Evolutionary conservation across 257 asterid species (phyloP), one percentile per base, ranked within the genome.

Genomic region (Prunella vulgaris): DNA sequence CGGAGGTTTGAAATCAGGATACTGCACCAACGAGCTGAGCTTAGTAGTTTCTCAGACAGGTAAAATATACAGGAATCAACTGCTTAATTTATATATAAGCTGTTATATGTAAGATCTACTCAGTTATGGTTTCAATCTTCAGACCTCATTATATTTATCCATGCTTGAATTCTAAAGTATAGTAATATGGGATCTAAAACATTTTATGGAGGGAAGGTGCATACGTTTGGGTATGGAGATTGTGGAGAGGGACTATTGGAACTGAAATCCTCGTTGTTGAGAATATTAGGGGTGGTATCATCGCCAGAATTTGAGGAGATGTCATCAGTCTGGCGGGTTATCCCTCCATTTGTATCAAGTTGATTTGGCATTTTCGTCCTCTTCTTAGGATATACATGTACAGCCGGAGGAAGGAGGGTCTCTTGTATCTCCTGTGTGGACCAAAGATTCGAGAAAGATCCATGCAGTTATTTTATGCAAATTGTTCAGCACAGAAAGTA

Each of bases 1-100:
- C 13, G 97, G 97, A 15, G 97, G 97, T 61, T 87, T 89, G 66
- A 87, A 66, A 75, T 89, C 95, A n/a, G 96, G 96, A 64, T 88
- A 91, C 96, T 91, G 88, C 86, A 84, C 15, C 20, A 67, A 70
- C 0, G 72, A 68, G 22, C n/a, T n/a, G 10, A 68, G 44, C 58
- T 25, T 25, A 1, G 28, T 25, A 25, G 28, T 25, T 25, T 25
- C 13, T 32, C 8, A 35, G n/a, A 12, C 14, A 33, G 32, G 33
- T 32, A 54, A 27, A n/a, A 15, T 7, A 13, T 63, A 38, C 20
- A 57, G 33, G 54, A 10, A 25, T 30, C 24, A 61, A 70, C 10
- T 25, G 6, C 49, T 7, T 6, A 8, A 7, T 44, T 44, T 8
- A 13, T 17, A 48, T 15, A 3, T 24, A 48, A 7, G 5, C 52